Percentiles rank a stretch among this genome's conserved stretches.
phyloP scores from a whole-genome alignment of 176 grass and related monocot species.

The Oryza meridionalis region DNA sequence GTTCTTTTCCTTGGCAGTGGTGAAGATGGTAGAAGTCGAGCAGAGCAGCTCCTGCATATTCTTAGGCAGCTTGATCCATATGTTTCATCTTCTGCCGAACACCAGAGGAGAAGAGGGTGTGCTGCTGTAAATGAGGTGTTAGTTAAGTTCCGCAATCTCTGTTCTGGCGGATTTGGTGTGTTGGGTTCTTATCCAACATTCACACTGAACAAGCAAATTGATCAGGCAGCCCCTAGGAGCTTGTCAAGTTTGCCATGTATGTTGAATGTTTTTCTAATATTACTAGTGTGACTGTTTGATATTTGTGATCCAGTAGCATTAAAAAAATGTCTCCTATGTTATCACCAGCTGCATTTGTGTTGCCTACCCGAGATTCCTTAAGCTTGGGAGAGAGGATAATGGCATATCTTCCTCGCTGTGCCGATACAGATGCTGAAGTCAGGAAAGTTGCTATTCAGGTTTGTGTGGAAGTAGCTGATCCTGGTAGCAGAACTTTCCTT shows the following conservation, averaged over 20 bases:
- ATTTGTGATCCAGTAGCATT: constrained; percentile 17
- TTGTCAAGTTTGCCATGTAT: constrained; percentile 91
- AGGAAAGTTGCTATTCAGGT: constrained; percentile 91
- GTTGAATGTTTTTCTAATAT: constrained; percentile 29
- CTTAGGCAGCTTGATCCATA: constrained; percentile 93
- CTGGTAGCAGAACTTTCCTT: not conserved
- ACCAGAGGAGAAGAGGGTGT: constrained; percentile 94
- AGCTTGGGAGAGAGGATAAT: constrained; percentile 93
- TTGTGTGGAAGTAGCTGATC: constrained; percentile 31
- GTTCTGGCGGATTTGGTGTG: constrained; percentile 76
- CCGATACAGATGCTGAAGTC: constrained; percentile 79
- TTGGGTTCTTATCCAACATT: constrained; percentile 66
- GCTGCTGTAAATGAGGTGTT: constrained; percentile 88
- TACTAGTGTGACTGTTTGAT: constrained; percentile 12
- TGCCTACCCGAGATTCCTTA: constrained; percentile 87
- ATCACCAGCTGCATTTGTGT: constrained; percentile 90
- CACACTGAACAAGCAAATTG: constrained; percentile 58
- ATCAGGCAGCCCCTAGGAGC: constrained; percentile 65
- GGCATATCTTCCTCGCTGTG: constrained; percentile 87
- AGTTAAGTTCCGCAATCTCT: constrained; percentile 83
- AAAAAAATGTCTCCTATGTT: constrained; percentile 36
- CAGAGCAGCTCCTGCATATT: constrained; percentile 94
- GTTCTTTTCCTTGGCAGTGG: constrained; percentile 60
- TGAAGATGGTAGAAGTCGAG: constrained; percentile 97
- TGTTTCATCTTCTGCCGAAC: constrained; percentile 80